These are phyloP conservation scores for Podospora pseudoanserina DNA, from an alignment of 495 filamentous ascomycete genomes.

Conservation along the genomic window DNA sequence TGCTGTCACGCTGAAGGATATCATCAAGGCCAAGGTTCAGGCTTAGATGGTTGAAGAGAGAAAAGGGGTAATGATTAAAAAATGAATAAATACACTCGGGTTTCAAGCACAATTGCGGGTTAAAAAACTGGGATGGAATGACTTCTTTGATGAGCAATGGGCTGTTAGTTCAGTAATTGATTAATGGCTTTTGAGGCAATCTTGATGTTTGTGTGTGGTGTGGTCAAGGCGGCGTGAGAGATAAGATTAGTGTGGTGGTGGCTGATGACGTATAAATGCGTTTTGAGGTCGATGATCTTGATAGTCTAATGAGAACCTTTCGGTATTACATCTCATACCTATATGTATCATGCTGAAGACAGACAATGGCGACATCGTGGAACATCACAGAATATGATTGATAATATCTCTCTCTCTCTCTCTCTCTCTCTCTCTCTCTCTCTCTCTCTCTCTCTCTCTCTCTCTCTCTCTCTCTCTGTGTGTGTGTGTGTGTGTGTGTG, in stretches of 20 bases:
- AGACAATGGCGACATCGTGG: too few relatives aligned
- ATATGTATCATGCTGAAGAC: too few relatives aligned
- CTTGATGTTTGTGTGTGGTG: neutral
- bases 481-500: too few relatives aligned
- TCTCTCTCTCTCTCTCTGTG: too few relatives aligned
- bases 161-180: neutral
- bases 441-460: too few relatives aligned
- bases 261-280: too few relatives aligned
- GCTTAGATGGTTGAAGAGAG: slow-evolving; percentile 23
- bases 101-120: neutral
- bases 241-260: neutral
- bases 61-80: neutral
- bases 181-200: neutral
- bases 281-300: neutral
- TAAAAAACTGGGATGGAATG: neutral
- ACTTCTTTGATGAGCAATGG: neutral
- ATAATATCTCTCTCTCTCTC: too few relatives aligned
- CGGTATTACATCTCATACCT: too few relatives aligned
- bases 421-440: too few relatives aligned
- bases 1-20: slow-evolving; percentile 86
- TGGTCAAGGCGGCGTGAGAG: neutral
- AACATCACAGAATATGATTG: too few relatives aligned
- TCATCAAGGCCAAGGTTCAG: slow-evolving; percentile 78
- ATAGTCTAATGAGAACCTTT: too few relatives aligned
- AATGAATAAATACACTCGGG: neutral